These are phyloP conservation scores for Aspergillus cristatus DNA, from an alignment of 495 filamentous ascomycete genomes.

Conservation along the genomic window DNA sequence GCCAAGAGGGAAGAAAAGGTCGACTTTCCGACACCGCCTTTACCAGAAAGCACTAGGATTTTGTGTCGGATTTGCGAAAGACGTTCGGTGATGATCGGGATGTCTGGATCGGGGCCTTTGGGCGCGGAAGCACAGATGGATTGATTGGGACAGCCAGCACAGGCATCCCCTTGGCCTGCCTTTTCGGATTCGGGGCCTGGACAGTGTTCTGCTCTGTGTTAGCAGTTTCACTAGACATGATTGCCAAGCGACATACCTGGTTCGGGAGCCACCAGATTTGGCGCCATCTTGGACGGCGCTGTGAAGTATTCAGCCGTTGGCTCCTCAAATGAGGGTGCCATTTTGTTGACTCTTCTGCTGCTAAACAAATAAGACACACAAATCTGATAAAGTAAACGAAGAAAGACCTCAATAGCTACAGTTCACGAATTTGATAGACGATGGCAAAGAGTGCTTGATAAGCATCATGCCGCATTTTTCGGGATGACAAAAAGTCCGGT, in stretches of 20 bases:
- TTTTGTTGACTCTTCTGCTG: constrained; percentile 20
- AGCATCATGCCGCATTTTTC: no score
- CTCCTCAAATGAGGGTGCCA: constrained; percentile 66
- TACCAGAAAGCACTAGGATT: constrained; percentile 83
- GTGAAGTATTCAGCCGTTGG: constrained; percentile 55
- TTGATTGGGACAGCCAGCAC: constrained; percentile 93
- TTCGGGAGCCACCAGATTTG: constrained; percentile 83
- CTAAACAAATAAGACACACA: no score
- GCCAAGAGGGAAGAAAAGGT: constrained; percentile 83
- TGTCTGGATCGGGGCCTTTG: constrained; percentile 92
- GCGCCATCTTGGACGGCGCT: constrained; percentile 58
- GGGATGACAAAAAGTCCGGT: constrained; percentile 29
- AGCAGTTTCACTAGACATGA: constrained; percentile 1
- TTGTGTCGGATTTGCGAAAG: constrained; percentile 80
- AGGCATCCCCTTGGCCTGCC: constrained; percentile 80
- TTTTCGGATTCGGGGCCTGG: constrained; percentile 83
- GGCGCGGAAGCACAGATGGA: constrained; percentile 86
- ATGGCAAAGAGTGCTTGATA: no score
- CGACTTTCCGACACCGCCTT: constrained; percentile 93
- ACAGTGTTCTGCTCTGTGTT: constrained; percentile 60
- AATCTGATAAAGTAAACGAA: no score
- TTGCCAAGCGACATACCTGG: constrained; percentile 45
- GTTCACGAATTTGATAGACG: no score
- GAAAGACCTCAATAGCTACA: no score
- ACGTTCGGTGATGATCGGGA: constrained; percentile 75